Evolutionary conservation across 1,284 basidiomycete species (phyloP).

Genomic region (Fomes fomentarius): DNA sequence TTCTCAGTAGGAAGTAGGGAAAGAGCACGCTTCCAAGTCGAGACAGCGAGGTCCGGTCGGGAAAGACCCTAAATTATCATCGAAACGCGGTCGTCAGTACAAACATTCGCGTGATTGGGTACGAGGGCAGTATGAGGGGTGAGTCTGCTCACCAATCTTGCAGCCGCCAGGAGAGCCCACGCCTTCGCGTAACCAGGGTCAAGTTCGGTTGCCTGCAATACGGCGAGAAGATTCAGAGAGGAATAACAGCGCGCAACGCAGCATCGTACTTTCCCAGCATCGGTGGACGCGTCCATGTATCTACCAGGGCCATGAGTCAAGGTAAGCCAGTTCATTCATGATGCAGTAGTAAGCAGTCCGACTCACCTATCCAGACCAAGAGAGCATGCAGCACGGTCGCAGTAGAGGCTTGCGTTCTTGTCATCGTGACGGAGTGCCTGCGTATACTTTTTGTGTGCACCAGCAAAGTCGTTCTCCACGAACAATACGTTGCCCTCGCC

Average conservation of each 20-base stretch:
- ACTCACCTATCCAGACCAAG: slow-evolving; percentile 23
- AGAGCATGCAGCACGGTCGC: slow-evolving; percentile 41
- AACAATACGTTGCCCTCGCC: slow-evolving; percentile 41
- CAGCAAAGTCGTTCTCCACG: slow-evolving; percentile 31
- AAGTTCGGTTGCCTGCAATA: slow-evolving; percentile 22
- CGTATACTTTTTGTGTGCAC: slow-evolving; percentile 37
- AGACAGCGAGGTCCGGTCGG: slow-evolving; percentile 14
- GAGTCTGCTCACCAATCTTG: slow-evolving; percentile 30
- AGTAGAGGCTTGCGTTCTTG: slow-evolving; percentile 38
- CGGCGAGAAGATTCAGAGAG: too few species aligned
- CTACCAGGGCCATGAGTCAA: too few species aligned
- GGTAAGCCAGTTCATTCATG: not conserved
- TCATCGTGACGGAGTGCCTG: slow-evolving; percentile 35
- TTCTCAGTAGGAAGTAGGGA: slow-evolving; percentile 22
- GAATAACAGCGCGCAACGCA: too few species aligned
- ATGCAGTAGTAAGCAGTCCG: not conserved
- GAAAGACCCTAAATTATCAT: slow-evolving; percentile 15
- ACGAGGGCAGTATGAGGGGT: too few species aligned
- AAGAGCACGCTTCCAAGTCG: slow-evolving; percentile 27
- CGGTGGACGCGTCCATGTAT: too few species aligned
- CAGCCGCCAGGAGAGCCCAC: slow-evolving; percentile 37
- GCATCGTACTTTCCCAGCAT: too few species aligned
- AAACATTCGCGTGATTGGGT: not conserved
- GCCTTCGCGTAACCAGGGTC: slow-evolving; percentile 41
- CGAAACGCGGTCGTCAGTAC: not conserved